A percentile compares a stretch with the other conserved stretches of the same genome.
phyloP scores from a whole-genome alignment of 768 basidiomycete species.

The Hericium coralloides region DNA sequence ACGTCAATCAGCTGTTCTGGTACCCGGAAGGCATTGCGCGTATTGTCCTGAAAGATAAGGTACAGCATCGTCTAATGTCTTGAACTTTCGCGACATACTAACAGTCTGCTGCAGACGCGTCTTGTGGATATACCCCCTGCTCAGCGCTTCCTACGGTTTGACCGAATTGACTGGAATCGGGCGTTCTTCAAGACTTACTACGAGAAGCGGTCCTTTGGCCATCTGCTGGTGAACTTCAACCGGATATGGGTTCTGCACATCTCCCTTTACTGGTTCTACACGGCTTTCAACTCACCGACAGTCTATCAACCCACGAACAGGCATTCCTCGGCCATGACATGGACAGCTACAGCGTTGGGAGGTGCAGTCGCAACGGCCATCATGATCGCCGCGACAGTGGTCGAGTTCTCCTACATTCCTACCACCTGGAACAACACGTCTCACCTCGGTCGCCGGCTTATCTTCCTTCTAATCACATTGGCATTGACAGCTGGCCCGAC shows the following conservation, averaged over 20 bases:
- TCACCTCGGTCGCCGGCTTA: slow-evolving; percentile 82
- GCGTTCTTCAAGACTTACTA: slow-evolving; percentile 99
- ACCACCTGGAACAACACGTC: slow-evolving; percentile 99
- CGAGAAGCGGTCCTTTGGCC: slow-evolving; percentile 94
- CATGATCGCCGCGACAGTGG: slow-evolving; percentile 91
- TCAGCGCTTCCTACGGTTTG: slow-evolving; percentile 94
- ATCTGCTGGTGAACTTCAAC: slow-evolving; percentile 98
- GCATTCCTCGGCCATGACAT: slow-evolving; percentile 71
- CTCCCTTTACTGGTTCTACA: slow-evolving; percentile 93
- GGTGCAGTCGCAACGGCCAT: slow-evolving; percentile 94
- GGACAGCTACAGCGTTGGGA: slow-evolving; percentile 91
- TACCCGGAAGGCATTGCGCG: slow-evolving; percentile 97
- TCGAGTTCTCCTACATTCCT: slow-evolving; percentile 96
- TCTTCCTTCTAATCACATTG: slow-evolving; percentile 87
- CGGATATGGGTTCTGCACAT: slow-evolving; percentile 98
- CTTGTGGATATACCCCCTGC: slow-evolving; percentile 87
- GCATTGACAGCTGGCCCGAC: slow-evolving; percentile 90
- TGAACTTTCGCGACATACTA: background rate
- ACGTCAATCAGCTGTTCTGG: slow-evolving; percentile 99
- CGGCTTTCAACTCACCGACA: slow-evolving; percentile 84
- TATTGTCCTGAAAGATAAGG: slow-evolving; percentile 85
- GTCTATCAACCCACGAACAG: slow-evolving; percentile 51
- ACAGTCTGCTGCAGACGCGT: slow-evolving; percentile 48
- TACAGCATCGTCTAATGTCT: slow-evolving; percentile 18
- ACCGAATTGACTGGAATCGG: slow-evolving; percentile 91